A percentile compares a stretch with the other conserved stretches of the same genome.
phyloP scores from a whole-genome alignment of 116 monocot species.

The Zostera marina region DNA sequence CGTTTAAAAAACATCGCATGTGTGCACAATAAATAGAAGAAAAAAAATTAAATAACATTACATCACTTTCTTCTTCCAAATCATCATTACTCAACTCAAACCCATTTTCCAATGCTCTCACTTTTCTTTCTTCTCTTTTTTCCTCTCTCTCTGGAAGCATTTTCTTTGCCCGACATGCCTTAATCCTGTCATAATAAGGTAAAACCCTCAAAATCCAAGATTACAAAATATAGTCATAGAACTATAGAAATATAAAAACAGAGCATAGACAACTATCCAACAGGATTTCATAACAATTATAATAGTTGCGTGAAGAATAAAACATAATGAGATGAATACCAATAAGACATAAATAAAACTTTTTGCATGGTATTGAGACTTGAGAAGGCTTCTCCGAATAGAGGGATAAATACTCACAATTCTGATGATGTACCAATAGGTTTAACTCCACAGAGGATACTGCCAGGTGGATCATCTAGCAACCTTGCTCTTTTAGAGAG shows the following conservation, averaged over 20 bases:
- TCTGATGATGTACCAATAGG: constrained; percentile 58
- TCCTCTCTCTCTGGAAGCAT: constrained; percentile 37
- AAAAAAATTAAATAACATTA: constrained; percentile 14
- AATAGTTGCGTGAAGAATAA: constrained; percentile 2
- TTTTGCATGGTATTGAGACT: too few species aligned
- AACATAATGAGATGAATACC: not conserved
- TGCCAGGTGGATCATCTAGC: constrained; percentile 47
- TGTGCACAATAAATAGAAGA: not conserved
- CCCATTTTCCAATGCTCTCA: constrained; percentile 41
- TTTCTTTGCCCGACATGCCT: constrained; percentile 81
- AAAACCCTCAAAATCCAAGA: too few species aligned
- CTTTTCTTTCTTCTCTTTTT: constrained; percentile 42
- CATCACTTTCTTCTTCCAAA: constrained; percentile 46
- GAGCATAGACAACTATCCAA: too few species aligned
- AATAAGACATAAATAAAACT: not conserved
- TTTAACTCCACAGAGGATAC: constrained; percentile 47
- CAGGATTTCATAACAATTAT: too few species aligned
- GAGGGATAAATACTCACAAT: constrained; percentile 35
- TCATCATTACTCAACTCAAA: constrained; percentile 65
- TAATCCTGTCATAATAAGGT: constrained; percentile 6
- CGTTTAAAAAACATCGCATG: not conserved
- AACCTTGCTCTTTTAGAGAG: constrained; percentile 61
- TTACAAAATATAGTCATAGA: too few species aligned
- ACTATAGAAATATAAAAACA: too few species aligned
- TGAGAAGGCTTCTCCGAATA: not conserved